These are phyloP conservation scores for Aphanomyces stellatus DNA, from an alignment of 352 stramenopile species.

Conservation along the genomic window DNA sequence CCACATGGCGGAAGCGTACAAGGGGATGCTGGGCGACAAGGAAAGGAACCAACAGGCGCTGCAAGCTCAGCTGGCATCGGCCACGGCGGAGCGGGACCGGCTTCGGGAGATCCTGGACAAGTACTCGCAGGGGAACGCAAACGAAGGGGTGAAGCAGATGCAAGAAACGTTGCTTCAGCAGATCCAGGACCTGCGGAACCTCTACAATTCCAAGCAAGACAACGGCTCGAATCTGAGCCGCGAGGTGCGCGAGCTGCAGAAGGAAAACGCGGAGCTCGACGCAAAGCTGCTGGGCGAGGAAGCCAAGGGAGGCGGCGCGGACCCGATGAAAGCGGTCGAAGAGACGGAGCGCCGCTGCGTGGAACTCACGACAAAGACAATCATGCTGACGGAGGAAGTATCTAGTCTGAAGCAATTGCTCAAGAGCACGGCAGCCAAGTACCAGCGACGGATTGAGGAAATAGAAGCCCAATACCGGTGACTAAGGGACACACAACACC, in stretches of 20 bases:
- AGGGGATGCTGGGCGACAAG: conserved; percentile 7
- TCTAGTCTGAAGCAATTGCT: conserved; percentile 35
- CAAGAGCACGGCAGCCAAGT: too few relatives aligned
- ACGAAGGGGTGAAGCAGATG: conserved; percentile 23
- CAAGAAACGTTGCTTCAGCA: conserved; percentile 35
- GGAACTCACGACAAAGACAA: conserved; percentile 56
- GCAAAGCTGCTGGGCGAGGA: conserved; percentile 21
- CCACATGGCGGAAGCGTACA: background rate
- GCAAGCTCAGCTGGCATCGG: background rate
- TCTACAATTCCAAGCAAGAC: background rate
- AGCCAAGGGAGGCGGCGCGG: too few relatives aligned
- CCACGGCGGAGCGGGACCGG: background rate
- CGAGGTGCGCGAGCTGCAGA: background rate
- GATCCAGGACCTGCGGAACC: conserved; percentile 34
- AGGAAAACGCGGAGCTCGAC: conserved; percentile 26
- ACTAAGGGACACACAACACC: background rate
- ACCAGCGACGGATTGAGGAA: background rate
- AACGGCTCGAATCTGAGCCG: background rate
- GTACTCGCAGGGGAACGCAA: background rate
- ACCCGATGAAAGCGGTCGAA: conserved; percentile 28
- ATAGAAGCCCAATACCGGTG: background rate
- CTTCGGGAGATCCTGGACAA: background rate
- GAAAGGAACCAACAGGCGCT: background rate
- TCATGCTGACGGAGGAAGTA: conserved; percentile 63
- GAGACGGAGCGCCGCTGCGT: conserved; percentile 48